Evolutionary conservation across 805 yeast genomes (phyloP).

Genomic region (Candida peoriensis): DNA sequence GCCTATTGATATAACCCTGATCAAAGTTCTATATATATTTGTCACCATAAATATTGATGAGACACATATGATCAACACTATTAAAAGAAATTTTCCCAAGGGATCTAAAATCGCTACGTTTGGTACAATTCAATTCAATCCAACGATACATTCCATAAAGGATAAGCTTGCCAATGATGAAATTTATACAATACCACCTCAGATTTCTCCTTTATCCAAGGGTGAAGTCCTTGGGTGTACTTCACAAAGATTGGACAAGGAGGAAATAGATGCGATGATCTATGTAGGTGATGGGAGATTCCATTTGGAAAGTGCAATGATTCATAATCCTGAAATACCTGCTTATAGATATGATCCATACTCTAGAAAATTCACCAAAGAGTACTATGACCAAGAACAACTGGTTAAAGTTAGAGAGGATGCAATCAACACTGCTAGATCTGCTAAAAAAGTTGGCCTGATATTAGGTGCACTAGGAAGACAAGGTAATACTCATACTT

Average conservation of each 20-base stretch:
- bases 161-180: slow-evolving; percentile 49
- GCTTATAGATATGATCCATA: slow-evolving; percentile 96
- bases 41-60: slow-evolving; percentile 91
- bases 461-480: slow-evolving; percentile 92
- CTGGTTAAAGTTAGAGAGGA: slow-evolving; percentile 67
- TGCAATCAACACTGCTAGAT: slow-evolving; percentile 61
- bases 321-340: slow-evolving; percentile 88
- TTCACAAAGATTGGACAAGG: slow-evolving; percentile 68
- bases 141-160: slow-evolving; percentile 77
- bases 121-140: slow-evolving; percentile 96
- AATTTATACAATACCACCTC: slow-evolving; percentile 76
- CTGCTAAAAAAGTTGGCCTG: slow-evolving; percentile 68
- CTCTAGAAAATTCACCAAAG: slow-evolving; percentile 83
- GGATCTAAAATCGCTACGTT: slow-evolving; percentile 76
- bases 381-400: slow-evolving; percentile 82
- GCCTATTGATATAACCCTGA: slow-evolving; percentile 86
- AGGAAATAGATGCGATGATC: slow-evolving; percentile 71
- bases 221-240: slow-evolving; percentile 98
- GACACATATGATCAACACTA: slow-evolving; percentile 70
- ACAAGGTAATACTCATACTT: slow-evolving; percentile 83
- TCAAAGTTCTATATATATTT: slow-evolving; percentile 90
- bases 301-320: slow-evolving; percentile 94
- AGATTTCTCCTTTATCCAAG: slow-evolving; percentile 84
- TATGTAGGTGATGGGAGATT: slow-evolving; percentile 96
- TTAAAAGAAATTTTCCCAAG: slow-evolving; percentile 58